A percentile compares a stretch with the other conserved stretches of the same genome.
These are phyloP conservation scores for Polytrichum formosum DNA, from an alignment of 225 moss, liverwort and hornwort species.

Conservation along the genomic window DNA sequence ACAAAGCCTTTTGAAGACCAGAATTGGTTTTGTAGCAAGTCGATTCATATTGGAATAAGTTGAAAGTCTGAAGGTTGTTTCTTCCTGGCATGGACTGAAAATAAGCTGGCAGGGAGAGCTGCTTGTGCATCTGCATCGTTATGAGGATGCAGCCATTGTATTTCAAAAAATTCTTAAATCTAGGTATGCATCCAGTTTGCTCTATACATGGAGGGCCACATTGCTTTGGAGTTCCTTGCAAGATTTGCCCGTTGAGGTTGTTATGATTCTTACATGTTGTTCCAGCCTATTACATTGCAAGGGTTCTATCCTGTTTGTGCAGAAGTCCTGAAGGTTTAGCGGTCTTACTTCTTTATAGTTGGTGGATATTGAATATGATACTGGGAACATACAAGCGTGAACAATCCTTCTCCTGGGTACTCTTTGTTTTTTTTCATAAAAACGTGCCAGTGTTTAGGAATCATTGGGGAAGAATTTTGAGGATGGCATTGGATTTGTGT, in stretches of 20 bases:
- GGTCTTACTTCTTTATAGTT: too few relatives aligned
- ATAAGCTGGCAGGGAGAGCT: conserved; percentile 98
- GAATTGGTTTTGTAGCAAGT: too few relatives aligned
- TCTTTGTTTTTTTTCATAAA: too few relatives aligned
- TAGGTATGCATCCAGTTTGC: conserved; percentile 41
- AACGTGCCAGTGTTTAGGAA: background rate
- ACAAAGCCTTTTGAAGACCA: too few relatives aligned
- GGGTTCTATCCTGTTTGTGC: too few relatives aligned
- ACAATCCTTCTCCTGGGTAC: too few relatives aligned
- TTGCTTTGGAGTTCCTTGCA: conserved; percentile 1
- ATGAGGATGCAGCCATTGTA: conserved; percentile 71
- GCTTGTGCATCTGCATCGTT: conserved; percentile 68
- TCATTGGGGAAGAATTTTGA: background rate
- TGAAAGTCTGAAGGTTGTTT: conserved; percentile 38
- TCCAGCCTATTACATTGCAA: too few relatives aligned
- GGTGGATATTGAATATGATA: too few relatives aligned
- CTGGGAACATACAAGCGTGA: too few relatives aligned
- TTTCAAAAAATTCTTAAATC: conserved; percentile 68
- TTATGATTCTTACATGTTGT: too few relatives aligned
- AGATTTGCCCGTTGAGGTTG: background rate
- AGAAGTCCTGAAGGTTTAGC: too few relatives aligned
- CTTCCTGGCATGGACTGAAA: conserved; percentile 41
- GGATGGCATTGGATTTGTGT: background rate
- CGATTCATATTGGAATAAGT: background rate
- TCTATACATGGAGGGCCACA: background rate